A percentile compares a stretch with the other conserved stretches of the same genome.
Conservation (phyloP, 2,329 filamentous ascomycete species). For the Penicillium hesseltinei region DNA sequence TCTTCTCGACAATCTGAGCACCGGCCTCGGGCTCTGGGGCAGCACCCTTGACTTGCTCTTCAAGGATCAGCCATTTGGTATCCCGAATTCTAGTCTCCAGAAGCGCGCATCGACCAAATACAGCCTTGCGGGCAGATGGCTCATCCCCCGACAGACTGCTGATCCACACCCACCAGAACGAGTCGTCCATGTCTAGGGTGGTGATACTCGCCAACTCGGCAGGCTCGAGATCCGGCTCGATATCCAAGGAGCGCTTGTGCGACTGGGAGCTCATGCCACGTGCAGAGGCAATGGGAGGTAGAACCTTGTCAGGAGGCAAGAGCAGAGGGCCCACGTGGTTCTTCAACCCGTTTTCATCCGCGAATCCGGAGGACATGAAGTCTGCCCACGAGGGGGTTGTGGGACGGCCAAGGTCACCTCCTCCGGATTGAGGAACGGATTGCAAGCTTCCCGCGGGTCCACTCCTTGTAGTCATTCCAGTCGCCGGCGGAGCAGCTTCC, state of each 20-base stretch:
- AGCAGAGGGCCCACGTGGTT: slow-evolving; percentile 63
- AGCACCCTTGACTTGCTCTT: slow-evolving; percentile 93
- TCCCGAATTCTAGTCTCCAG: slow-evolving; percentile 80
- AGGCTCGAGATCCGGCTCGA: slow-evolving; percentile 70
- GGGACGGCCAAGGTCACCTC: slow-evolving; percentile 69
- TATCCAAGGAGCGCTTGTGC: slow-evolving; percentile 69
- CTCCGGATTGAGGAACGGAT: slow-evolving; percentile 65
- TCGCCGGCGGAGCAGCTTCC: slow-evolving; percentile 24
- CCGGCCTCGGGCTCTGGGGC: slow-evolving; percentile 79
- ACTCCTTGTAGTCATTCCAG: slow-evolving; percentile 29
- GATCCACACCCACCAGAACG: slow-evolving; percentile 99
- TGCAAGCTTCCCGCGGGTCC: slow-evolving; percentile 55
- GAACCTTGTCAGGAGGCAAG: slow-evolving; percentile 84
- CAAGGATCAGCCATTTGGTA: slow-evolving; percentile 88
- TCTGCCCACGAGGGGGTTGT: slow-evolving; percentile 98
- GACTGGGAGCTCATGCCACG: slow-evolving; percentile 85
- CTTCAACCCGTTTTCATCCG: slow-evolving; percentile 68
- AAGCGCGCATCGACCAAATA: slow-evolving; percentile 89
- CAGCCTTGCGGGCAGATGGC: slow-evolving; percentile 77
- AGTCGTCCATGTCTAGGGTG: slow-evolving; percentile 81
- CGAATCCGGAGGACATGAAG: slow-evolving; percentile 90
- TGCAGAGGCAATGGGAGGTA: slow-evolving; percentile 72
- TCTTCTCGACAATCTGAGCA: slow-evolving; percentile 93
- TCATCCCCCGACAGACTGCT: slow-evolving; percentile 91
- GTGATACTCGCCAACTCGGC: slow-evolving; percentile 93